These are phyloP conservation scores for Alternaria burnsii DNA, from an alignment of 2,329 filamentous ascomycete species.

Conservation along the genomic window DNA sequence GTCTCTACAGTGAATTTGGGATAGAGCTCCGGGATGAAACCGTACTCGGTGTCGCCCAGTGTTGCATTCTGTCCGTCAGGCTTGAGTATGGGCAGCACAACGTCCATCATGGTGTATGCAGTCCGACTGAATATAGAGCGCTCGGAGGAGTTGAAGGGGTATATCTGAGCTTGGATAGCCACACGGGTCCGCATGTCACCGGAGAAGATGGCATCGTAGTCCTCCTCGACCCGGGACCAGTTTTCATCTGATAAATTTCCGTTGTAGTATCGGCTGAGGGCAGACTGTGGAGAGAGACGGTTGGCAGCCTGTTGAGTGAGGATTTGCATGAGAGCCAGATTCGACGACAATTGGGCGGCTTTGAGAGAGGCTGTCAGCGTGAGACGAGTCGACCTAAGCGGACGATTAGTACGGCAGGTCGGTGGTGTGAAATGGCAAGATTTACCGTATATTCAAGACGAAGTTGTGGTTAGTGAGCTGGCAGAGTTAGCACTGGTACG, in stretches of 20 bases:
- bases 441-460: slow-evolving; percentile 63
- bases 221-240: slow-evolving; percentile 68
- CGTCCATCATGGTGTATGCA: slow-evolving; percentile 54
- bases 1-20: slow-evolving; percentile 76
- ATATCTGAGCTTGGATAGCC: slow-evolving; percentile 77
- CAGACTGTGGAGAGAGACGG: slow-evolving; percentile 62
- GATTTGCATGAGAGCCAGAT: slow-evolving; percentile 80
- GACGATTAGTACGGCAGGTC: neutral
- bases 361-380: slow-evolving; percentile 85
- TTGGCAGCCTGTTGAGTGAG: slow-evolving; percentile 77
- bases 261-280: slow-evolving; percentile 62
- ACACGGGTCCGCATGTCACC: slow-evolving; percentile 59
- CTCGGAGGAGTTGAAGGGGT: slow-evolving; percentile 71
- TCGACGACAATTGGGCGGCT: slow-evolving; percentile 79
- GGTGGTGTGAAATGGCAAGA: neutral
- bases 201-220: slow-evolving; percentile 76
- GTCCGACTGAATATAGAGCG: slow-evolving; percentile 52
- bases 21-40: slow-evolving; percentile 77
- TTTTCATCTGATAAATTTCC: slow-evolving; percentile 64
- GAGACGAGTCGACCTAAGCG: slow-evolving; percentile 65
- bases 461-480: slow-evolving; percentile 69
- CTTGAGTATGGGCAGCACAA: slow-evolving; percentile 70
- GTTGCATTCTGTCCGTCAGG: slow-evolving; percentile 66
- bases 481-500: slow-evolving; percentile 15
- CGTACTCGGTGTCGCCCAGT: slow-evolving; percentile 69